Conservation (phyloP, 2,329 filamentous ascomycete species). For the Aspergillus sp. region DNA sequence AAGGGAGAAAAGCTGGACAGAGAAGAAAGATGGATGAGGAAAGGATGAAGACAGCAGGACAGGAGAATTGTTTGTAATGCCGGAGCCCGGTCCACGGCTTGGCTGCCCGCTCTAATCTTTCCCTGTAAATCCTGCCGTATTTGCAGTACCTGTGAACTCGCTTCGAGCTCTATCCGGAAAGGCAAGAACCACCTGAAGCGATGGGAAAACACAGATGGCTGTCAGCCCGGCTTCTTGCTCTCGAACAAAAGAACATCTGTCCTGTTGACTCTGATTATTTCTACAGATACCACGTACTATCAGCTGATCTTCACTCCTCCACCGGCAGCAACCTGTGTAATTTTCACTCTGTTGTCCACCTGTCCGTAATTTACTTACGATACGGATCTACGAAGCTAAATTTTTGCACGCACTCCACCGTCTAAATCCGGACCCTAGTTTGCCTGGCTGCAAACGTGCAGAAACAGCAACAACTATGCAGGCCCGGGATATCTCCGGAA, state of each 20-base stretch:
- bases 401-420: neutral
- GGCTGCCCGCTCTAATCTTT: neutral
- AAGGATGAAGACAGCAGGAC: constrained; percentile 7
- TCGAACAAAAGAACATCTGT: too few relatives aligned
- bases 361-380: too few relatives aligned
- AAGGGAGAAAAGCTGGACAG: constrained; percentile 1
- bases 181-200: neutral
- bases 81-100: neutral
- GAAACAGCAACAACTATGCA: too few relatives aligned
- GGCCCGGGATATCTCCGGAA: too few relatives aligned
- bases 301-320: too few relatives aligned
- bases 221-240: too few relatives aligned
- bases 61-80: neutral
- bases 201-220: neutral
- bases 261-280: too few relatives aligned
- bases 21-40: constrained; percentile 1
- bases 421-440: neutral
- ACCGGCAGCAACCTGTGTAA: too few relatives aligned
- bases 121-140: neutral
- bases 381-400: too few relatives aligned
- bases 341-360: too few relatives aligned
- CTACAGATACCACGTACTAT: too few relatives aligned
- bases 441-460: neutral
- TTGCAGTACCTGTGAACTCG: neutral
- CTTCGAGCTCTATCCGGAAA: neutral